phyloP scores from a whole-genome alignment of 2,329 filamentous ascomycete genomes.

The Cladosporium halotolerans region DNA sequence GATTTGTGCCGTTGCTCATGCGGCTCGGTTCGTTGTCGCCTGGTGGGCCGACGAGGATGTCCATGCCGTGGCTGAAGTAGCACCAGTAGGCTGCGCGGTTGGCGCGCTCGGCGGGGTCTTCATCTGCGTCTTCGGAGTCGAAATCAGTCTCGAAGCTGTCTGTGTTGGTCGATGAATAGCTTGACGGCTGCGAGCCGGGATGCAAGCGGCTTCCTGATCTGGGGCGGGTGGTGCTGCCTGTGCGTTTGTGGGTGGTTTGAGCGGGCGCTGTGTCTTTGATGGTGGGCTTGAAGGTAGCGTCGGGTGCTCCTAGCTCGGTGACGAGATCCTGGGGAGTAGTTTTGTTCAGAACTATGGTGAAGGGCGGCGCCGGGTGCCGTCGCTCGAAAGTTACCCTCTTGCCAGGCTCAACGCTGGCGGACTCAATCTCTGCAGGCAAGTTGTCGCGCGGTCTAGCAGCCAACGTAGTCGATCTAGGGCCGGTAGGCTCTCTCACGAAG shows the following conservation, averaged over 20 bases:
- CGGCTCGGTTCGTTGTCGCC: constrained; percentile 34
- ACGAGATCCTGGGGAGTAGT: constrained; percentile 90
- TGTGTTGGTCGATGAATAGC: constrained; percentile 35
- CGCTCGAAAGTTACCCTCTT: constrained; percentile 75
- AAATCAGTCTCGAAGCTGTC: constrained; percentile 41
- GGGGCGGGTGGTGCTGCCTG: constrained; percentile 21
- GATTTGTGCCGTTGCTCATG: constrained; percentile 15
- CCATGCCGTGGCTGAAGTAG: constrained; percentile 93
- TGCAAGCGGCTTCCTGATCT: constrained; percentile 14
- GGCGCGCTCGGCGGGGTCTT: constrained; percentile 55
- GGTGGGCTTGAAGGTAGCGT: constrained; percentile 66
- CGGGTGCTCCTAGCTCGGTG: constrained; percentile 83
- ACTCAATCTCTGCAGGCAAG: constrained; percentile 81
- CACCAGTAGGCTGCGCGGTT: constrained; percentile 73
- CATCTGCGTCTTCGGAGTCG: constrained; percentile 44
- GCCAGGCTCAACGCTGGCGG: constrained; percentile 65
- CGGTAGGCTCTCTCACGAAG: constrained; percentile 68
- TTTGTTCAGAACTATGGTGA: constrained; percentile 71
- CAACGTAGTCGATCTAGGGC: constrained; percentile 65
- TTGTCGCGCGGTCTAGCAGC: constrained; percentile 67
- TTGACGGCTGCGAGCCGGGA: constrained; percentile 30
- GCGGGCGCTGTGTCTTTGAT: constrained; percentile 13
- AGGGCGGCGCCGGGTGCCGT: constrained; percentile 58
- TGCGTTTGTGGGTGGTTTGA: constrained; percentile 17
- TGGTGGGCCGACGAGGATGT: constrained; percentile 80